Percentiles rank a stretch among this genome's conserved stretches.
Conservation (phyloP, 306 rosid genomes). For the Rosa multiflora region DNA sequence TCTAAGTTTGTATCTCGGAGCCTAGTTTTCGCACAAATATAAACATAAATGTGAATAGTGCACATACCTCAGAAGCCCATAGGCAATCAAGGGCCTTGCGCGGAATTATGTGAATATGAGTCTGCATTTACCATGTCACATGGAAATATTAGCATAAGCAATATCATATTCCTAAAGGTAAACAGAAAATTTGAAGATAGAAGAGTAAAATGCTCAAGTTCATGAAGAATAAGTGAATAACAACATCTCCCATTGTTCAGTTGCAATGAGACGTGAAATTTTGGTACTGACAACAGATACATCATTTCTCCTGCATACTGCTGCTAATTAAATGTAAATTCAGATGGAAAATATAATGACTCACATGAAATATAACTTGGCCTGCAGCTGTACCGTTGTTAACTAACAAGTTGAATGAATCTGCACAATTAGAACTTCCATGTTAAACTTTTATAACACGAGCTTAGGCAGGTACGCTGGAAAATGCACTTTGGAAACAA, state of each 20-base stretch:
- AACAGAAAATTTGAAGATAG: background rate
- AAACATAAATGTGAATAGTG: slow-evolving; percentile 7
- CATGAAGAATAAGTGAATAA: too few species aligned
- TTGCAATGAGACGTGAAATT: background rate
- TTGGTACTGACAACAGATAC: background rate
- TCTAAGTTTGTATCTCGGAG: background rate
- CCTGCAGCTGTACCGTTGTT: slow-evolving; percentile 93
- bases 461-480: background rate
- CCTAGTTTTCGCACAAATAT: background rate
- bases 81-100: slow-evolving; percentile 76
- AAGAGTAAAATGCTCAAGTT: background rate
- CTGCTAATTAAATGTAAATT: background rate
- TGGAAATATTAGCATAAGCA: slow-evolving; percentile 27
- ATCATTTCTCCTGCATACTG: background rate
- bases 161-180: background rate
- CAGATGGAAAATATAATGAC: slow-evolving; percentile 23
- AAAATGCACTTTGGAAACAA: background rate
- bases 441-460: background rate
- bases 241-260: background rate
- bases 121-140: slow-evolving; percentile 52
- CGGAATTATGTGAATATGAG: slow-evolving; percentile 93
- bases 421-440: slow-evolving; percentile 46
- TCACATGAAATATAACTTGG: slow-evolving; percentile 95
- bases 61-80: slow-evolving; percentile 90
- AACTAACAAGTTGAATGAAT: slow-evolving; percentile 87